phyloP scores from a whole-genome alignment of 495 filamentous ascomycete genomes.

The Aspergillus indologenus region DNA sequence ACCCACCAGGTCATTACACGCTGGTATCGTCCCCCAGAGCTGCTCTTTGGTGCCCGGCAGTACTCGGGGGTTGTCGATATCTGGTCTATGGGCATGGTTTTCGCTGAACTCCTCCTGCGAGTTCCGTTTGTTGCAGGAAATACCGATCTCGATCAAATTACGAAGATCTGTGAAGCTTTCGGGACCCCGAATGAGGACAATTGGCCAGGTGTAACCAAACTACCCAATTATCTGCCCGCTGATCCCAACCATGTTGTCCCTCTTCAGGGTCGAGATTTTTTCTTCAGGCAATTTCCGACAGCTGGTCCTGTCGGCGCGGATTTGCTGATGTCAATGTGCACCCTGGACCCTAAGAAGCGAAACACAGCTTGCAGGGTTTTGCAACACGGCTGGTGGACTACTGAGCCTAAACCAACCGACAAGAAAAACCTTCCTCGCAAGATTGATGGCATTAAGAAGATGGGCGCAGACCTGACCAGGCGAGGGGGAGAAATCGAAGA shows the following conservation, averaged over 20 bases:
- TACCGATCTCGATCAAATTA: slow-evolving; percentile 75
- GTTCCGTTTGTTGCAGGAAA: slow-evolving; percentile 76
- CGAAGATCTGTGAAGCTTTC: slow-evolving; percentile 75
- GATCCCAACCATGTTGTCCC: slow-evolving; percentile 54
- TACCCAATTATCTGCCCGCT: slow-evolving; percentile 70
- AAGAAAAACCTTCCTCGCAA: slow-evolving; percentile 79
- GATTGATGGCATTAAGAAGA: slow-evolving; percentile 64
- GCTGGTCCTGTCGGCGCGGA: slow-evolving; percentile 80
- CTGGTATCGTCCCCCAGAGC: slow-evolving; percentile 94
- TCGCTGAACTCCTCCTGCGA: slow-evolving; percentile 84
- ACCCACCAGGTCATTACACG: slow-evolving; percentile 92
- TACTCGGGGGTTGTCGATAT: slow-evolving; percentile 91
- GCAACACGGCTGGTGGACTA: slow-evolving; percentile 81
- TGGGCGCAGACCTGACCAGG: slow-evolving; percentile 80
- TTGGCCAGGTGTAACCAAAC: slow-evolving; percentile 85
- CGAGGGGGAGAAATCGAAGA: slow-evolving; percentile 71
- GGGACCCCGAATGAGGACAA: slow-evolving; percentile 92
- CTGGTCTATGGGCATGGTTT: slow-evolving; percentile 92
- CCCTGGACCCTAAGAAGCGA: slow-evolving; percentile 79
- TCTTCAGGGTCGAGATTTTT: slow-evolving; percentile 64
- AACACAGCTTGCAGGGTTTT: slow-evolving; percentile 72
- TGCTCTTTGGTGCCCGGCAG: slow-evolving; percentile 83
- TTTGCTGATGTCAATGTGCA: slow-evolving; percentile 79
- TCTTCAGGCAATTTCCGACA: slow-evolving; percentile 67
- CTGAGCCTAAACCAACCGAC: slow-evolving; percentile 75